Evolutionary conservation across 352 stramenopile genomes (phyloP).

Genomic region (Phytophthora ohioensis): DNA sequence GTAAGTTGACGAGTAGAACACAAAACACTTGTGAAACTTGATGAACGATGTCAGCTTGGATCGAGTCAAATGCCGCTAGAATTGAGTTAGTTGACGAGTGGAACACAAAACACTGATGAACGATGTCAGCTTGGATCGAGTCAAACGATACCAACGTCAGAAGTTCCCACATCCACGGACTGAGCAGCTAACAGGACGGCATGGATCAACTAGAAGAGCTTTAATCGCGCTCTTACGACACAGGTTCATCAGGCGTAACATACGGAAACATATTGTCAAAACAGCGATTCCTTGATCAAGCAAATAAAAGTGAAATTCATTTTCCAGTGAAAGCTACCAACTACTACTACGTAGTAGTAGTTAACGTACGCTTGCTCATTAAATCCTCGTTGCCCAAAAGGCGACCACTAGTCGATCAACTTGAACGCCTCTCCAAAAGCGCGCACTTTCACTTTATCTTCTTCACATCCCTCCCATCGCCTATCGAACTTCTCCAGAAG

Average conservation of each 20-base stretch:
- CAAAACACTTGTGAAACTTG: conserved; percentile 23
- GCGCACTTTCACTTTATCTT: neutral
- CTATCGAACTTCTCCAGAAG: neutral
- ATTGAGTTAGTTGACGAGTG: neutral
- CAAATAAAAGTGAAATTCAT: no score
- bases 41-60: conserved; percentile 60
- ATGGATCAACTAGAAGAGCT: conserved; percentile 56
- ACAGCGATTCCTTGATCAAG: no score
- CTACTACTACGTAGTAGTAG: no score
- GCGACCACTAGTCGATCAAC: no score
- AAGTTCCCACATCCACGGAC: conserved; percentile 56
- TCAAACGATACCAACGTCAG: conserved; percentile 53
- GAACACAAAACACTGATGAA: conserved; percentile 26
- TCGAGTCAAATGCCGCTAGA: conserved; percentile 46
- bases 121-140: conserved; percentile 59
- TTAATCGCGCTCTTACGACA: conserved; percentile 36
- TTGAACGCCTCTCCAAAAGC: neutral
- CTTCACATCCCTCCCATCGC: neutral
- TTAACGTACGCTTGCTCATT: no score
- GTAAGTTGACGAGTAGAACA: neutral
- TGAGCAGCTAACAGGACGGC: conserved; percentile 52
- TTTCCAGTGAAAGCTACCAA: no score
- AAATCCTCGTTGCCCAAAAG: no score
- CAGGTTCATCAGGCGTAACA: conserved; percentile 39
- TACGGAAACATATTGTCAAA: conserved; percentile 31